Evolutionary conservation across 2,329 filamentous ascomycete genomes (phyloP).

Genomic region (Pseudofabraea citricarpa): DNA sequence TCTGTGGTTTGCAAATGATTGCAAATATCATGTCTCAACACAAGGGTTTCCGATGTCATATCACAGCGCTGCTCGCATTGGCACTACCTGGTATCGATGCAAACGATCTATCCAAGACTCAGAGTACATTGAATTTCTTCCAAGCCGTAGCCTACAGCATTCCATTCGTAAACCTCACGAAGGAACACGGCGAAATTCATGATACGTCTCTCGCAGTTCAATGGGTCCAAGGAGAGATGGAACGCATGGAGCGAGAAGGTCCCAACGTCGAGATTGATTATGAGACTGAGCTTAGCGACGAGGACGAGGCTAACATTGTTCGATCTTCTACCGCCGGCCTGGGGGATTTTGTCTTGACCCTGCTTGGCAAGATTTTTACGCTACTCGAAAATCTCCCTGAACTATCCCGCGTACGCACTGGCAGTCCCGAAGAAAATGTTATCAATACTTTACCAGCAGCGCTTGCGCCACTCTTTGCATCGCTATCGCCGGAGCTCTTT

Average conservation of each 20-base stretch:
- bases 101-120: slow-evolving; percentile 94
- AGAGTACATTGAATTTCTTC: slow-evolving; percentile 91
- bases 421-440: slow-evolving; percentile 93
- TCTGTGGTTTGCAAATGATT: slow-evolving; percentile 87
- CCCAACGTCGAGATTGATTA: slow-evolving; percentile 85
- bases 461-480: slow-evolving; percentile 83
- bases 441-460: slow-evolving; percentile 93
- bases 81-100: slow-evolving; percentile 94
- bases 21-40: slow-evolving; percentile 86
- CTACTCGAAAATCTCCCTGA: slow-evolving; percentile 93
- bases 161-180: slow-evolving; percentile 78
- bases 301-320: slow-evolving; percentile 81
- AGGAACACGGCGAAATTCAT: slow-evolving; percentile 61
- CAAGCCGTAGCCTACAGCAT: slow-evolving; percentile 96
- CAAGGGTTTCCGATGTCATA: slow-evolving; percentile 94
- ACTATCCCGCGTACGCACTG: slow-evolving; percentile 78
- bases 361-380: slow-evolving; percentile 92
- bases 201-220: slow-evolving; percentile 76
- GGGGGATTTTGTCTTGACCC: slow-evolving; percentile 84
- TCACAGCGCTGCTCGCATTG: slow-evolving; percentile 88
- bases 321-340: slow-evolving; percentile 93
- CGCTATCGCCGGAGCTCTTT: slow-evolving; percentile 87
- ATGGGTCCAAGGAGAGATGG: slow-evolving; percentile 93
- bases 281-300: slow-evolving; percentile 71
- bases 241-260: slow-evolving; percentile 85